Conservation (phyloP, 345 rosid species). For the Gossypium mustelinum region DNA sequence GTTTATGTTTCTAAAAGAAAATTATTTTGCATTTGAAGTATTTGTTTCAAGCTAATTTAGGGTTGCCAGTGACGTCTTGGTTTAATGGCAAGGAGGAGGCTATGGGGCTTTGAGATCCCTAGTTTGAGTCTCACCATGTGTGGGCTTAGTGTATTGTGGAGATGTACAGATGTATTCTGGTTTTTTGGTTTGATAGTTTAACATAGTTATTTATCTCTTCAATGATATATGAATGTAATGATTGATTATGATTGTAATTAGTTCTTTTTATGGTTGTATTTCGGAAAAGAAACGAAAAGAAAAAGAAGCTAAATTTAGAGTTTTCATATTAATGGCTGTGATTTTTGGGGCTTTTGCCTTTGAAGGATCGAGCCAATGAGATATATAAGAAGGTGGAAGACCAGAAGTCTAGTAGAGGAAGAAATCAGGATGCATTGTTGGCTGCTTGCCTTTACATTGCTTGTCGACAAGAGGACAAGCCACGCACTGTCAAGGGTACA, state of each 20-base stretch:
- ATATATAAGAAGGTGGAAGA: conserved; percentile 73
- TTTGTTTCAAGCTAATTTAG: background rate
- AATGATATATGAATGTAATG: too few species aligned
- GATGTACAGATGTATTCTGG: too few species aligned
- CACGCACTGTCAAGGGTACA: conserved; percentile 98
- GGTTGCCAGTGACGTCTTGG: background rate
- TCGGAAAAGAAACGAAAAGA: too few species aligned
- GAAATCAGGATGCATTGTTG: conserved; percentile 92
- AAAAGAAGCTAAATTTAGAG: background rate
- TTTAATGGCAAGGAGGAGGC: too few species aligned
- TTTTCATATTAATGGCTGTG: background rate
- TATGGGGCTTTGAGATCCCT: too few species aligned
- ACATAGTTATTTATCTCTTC: too few species aligned
- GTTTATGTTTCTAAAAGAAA: background rate
- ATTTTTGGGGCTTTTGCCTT: conserved; percentile 15
- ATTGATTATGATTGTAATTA: too few species aligned
- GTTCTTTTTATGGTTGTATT: too few species aligned
- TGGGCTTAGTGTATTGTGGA: too few species aligned
- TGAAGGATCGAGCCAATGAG: conserved; percentile 84
- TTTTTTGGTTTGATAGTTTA: too few species aligned
- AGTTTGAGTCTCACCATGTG: too few species aligned
- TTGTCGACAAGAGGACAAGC: conserved; percentile 98
- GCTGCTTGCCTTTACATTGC: conserved; percentile 99
- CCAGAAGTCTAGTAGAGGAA: conserved; percentile 98
- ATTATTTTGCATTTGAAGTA: background rate